Conservation (phyloP, 1,139 yeast species). For the Blastobotrys elegans region DNA sequence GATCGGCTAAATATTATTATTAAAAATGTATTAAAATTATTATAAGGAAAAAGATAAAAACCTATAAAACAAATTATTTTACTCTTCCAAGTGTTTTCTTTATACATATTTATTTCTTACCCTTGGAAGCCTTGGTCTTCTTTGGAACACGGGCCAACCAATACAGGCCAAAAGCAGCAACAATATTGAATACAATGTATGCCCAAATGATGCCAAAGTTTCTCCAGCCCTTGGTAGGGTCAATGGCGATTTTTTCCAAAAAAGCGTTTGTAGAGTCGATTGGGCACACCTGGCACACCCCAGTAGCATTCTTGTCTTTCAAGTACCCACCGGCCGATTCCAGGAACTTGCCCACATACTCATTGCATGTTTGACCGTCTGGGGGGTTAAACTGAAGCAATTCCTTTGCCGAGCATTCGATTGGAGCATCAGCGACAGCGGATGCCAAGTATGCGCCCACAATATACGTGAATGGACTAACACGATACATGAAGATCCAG, state of each 20-base stretch:
- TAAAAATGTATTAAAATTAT: too few species aligned
- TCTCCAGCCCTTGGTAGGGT: constrained; percentile 47
- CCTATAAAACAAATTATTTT: background rate
- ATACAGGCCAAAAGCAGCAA: constrained; percentile 51
- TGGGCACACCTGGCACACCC: constrained; percentile 56
- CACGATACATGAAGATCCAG: constrained; percentile 66
- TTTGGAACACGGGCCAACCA: constrained; percentile 78
- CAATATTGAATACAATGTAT: constrained; percentile 48
- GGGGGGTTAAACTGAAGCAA: constrained; percentile 53
- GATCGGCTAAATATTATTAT: background rate
- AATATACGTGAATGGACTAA: constrained; percentile 65
- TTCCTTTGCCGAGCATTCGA: constrained; percentile 51
- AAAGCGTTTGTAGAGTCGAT: constrained; percentile 51
- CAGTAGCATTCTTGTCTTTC: constrained; percentile 45
- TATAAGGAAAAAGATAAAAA: too few species aligned
- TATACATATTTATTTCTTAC: constrained; percentile 12
- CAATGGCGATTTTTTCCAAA: constrained; percentile 42
- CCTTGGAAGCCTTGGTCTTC: constrained; percentile 27
- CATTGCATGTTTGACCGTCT: constrained; percentile 53
- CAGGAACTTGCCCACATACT: constrained; percentile 43
- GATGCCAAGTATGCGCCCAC: constrained; percentile 53
- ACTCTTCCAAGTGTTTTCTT: too few species aligned
- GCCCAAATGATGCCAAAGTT: constrained; percentile 53
- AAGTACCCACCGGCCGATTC: constrained; percentile 48
- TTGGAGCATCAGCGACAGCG: constrained; percentile 51